These are phyloP conservation scores for Trichosphaerium sp. DNA, from an alignment of 78 protist species.

Conservation along the genomic window DNA sequence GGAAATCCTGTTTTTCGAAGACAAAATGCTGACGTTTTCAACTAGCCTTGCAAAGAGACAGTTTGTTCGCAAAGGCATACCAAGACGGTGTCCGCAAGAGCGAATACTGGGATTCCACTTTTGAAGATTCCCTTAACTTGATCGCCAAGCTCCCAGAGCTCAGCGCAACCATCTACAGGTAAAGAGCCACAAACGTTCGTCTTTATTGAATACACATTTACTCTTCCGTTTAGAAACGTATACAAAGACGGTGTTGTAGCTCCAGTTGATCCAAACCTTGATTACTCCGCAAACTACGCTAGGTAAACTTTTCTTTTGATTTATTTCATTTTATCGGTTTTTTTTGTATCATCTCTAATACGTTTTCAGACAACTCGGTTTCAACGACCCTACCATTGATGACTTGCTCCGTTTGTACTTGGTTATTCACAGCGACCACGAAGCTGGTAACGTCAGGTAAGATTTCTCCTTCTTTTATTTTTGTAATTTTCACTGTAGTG, in stretches of 20 bases:
- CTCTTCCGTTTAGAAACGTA: not conserved
- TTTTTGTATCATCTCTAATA: too few relatives aligned
- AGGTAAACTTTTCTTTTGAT: too few relatives aligned
- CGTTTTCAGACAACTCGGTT: slow-evolving; percentile 87
- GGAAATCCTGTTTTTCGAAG: not conserved
- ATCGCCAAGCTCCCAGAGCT: slow-evolving; percentile 87
- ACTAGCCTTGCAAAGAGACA: slow-evolving; percentile 67
- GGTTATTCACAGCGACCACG: slow-evolving; percentile 93
- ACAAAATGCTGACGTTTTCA: slow-evolving; percentile 4
- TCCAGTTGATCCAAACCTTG: slow-evolving; percentile 50
- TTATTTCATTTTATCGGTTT: too few relatives aligned
- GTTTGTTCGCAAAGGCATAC: slow-evolving; percentile 80
- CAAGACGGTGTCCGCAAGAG: slow-evolving; percentile 71
- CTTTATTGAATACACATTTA: not conserved
- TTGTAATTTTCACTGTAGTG: slow-evolving; percentile 6
- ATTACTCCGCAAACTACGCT: slow-evolving; percentile 80
- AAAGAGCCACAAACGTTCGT: slow-evolving; percentile 37
- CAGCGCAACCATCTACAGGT: slow-evolving; percentile 85
- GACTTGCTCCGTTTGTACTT: slow-evolving; percentile 93
- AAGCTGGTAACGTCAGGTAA: slow-evolving; percentile 38
- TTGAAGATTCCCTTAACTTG: slow-evolving; percentile 82
- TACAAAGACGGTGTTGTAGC: slow-evolving; percentile 34
- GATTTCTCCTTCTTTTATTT: not conserved
- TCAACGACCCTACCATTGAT: slow-evolving; percentile 43
- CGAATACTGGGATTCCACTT: slow-evolving; percentile 80